Evolutionary conservation across 208 protist species (phyloP).

Genomic region (Endotrypanum monterogeii): DNA sequence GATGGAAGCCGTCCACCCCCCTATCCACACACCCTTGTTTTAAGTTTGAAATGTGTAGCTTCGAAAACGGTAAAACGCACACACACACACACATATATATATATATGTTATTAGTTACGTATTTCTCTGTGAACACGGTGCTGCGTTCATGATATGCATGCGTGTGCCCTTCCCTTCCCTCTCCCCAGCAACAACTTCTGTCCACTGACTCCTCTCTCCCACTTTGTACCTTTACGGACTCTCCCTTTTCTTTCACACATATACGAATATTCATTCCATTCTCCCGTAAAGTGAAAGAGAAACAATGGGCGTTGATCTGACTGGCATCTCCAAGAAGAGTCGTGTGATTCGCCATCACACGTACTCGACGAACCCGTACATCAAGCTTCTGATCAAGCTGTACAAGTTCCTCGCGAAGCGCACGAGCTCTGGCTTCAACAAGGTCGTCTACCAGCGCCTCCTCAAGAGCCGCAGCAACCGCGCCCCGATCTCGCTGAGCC

Average conservation of each 20-base stretch:
- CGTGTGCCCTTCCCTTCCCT: background rate
- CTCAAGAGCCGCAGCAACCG: conserved; percentile 97
- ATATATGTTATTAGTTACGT: no score
- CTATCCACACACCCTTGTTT: no score
- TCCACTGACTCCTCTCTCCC: background rate
- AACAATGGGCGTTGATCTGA: conserved; percentile 80
- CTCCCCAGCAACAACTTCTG: background rate
- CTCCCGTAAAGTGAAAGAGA: conserved; percentile 1
- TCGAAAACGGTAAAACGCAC: no score
- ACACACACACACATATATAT: no score
- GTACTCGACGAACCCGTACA: conserved; percentile 97
- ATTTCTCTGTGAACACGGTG: no score
- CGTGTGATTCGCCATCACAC: conserved; percentile 93
- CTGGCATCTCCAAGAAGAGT: conserved; percentile 90
- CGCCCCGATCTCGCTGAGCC: conserved; percentile 96
- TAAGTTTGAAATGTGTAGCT: no score
- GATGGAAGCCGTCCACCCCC: background rate
- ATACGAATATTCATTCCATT: background rate
- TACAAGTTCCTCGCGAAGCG: conserved; percentile 99
- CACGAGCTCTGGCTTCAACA: conserved; percentile 99
- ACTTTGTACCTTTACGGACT: no score
- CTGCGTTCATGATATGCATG: no score
- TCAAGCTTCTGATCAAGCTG: conserved; percentile 98
- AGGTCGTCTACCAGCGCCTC: conserved; percentile 96
- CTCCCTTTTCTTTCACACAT: background rate